Conservation (phyloP, 108 stramenopile genomes). For the Fragilariopsis cylindrus region DNA sequence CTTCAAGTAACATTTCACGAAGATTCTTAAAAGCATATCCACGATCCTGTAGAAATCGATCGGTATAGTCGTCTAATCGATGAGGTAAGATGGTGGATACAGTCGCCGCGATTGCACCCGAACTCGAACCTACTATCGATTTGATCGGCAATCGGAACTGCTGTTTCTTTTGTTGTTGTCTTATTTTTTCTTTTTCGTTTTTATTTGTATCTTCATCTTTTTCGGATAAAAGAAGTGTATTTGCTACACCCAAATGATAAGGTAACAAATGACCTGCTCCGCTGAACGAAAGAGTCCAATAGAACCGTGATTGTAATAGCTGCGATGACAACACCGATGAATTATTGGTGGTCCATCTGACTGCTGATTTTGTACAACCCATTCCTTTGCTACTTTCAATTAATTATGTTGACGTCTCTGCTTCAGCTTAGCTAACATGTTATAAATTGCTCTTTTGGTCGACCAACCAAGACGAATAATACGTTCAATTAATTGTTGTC, state of each 20-base stretch:
- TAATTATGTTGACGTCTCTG: too few relatives aligned
- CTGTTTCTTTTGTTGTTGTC: background rate
- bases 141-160: slow-evolving; percentile 18
- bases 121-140: slow-evolving; percentile 53
- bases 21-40: slow-evolving; percentile 45
- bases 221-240: slow-evolving; percentile 16
- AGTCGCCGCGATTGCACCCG: slow-evolving; percentile 61
- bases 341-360: too few relatives aligned
- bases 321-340: too few relatives aligned
- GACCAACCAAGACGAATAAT: too few relatives aligned
- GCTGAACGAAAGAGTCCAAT: slow-evolving; percentile 53
- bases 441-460: too few relatives aligned
- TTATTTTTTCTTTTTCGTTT: too few relatives aligned
- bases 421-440: too few relatives aligned
- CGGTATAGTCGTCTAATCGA: slow-evolving; percentile 51
- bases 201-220: background rate
- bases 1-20: slow-evolving; percentile 25
- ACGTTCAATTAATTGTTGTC: too few relatives aligned
- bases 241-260: slow-evolving; percentile 56
- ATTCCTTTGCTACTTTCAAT: too few relatives aligned
- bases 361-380: too few relatives aligned
- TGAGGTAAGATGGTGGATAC: slow-evolving; percentile 36
- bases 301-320: background rate
- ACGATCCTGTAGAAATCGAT: slow-evolving; percentile 53
- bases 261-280: slow-evolving; percentile 55